These are phyloP conservation scores for Sclerotinia trifoliorum DNA, from an alignment of 2,329 filamentous ascomycete species.

Conservation along the genomic window DNA sequence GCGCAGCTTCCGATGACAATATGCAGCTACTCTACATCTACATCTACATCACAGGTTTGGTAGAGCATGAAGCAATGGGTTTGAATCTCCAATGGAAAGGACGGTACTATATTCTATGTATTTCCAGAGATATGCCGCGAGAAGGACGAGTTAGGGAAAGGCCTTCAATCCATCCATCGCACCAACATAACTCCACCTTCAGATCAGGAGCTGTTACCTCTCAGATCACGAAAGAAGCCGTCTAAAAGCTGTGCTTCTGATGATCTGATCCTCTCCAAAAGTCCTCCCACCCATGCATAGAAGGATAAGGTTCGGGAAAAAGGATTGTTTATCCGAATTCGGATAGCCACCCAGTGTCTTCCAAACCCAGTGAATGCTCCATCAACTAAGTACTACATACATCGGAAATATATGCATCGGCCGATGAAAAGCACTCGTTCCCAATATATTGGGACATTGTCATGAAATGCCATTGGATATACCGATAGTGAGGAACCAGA, in stretches of 20 bases:
- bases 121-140: conserved; percentile 40
- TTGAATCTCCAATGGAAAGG: not conserved
- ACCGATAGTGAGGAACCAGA: not conserved
- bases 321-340: conserved; percentile 15
- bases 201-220: not conserved
- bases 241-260: not conserved
- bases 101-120: not conserved
- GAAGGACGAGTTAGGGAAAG: conserved; percentile 46
- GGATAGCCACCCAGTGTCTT: not conserved
- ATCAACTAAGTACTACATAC: not conserved
- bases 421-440: not conserved
- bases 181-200: conserved; percentile 44
- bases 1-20: not conserved
- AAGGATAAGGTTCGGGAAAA: conserved; percentile 1
- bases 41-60: not conserved
- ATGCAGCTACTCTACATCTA: not conserved
- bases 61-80: not conserved
- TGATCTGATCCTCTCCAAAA: not conserved
- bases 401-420: not conserved
- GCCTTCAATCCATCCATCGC: too few relatives aligned
- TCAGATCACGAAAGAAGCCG: not conserved
- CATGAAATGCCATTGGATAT: not conserved
- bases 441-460: not conserved
- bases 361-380: too few relatives aligned
- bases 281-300: not conserved